phyloP scores from a whole-genome alignment of 108 stramenopile genomes.

The Conticribra weissflogii region DNA sequence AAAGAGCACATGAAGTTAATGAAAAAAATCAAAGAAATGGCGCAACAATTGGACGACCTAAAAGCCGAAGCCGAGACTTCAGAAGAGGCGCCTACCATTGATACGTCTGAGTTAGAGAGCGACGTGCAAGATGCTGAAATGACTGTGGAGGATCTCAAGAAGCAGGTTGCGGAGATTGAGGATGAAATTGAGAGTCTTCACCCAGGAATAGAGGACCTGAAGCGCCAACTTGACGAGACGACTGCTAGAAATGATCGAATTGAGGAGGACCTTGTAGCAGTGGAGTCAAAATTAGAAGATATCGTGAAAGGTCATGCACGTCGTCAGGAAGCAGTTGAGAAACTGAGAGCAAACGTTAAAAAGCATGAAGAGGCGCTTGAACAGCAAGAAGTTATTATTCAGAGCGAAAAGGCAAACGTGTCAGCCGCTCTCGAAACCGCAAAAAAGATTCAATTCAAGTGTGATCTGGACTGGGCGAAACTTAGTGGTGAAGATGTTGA shows the following conservation, averaged over 20 bases:
- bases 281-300: slow-evolving; percentile 59
- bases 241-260: slow-evolving; percentile 67
- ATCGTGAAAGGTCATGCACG: slow-evolving; percentile 48
- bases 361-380: slow-evolving; percentile 29
- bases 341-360: slow-evolving; percentile 38
- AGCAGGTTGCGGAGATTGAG: slow-evolving; percentile 30
- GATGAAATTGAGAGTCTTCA: slow-evolving; percentile 52
- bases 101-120: slow-evolving; percentile 73
- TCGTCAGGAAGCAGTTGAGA: slow-evolving; percentile 40
- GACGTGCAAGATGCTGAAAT: slow-evolving; percentile 64
- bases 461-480: slow-evolving; percentile 21
- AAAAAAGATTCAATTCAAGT: slow-evolving; percentile 24
- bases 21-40: slow-evolving; percentile 47
- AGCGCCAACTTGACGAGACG: slow-evolving; percentile 60
- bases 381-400: slow-evolving; percentile 54
- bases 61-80: slow-evolving; percentile 57
- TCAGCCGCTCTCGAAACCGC: slow-evolving; percentile 29
- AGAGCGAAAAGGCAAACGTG: slow-evolving; percentile 60
- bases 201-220: slow-evolving; percentile 56
- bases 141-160: slow-evolving; percentile 49
- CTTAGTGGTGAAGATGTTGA: slow-evolving; percentile 20
- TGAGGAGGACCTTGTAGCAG: slow-evolving; percentile 61
- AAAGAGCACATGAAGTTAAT: slow-evolving; percentile 42
- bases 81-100: slow-evolving; percentile 69
- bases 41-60: slow-evolving; percentile 28